A percentile compares a stretch with the other conserved stretches of the same genome.
phyloP scores from a whole-genome alignment of 2,329 filamentous ascomycete species.

The Juglanconis sp. region DNA sequence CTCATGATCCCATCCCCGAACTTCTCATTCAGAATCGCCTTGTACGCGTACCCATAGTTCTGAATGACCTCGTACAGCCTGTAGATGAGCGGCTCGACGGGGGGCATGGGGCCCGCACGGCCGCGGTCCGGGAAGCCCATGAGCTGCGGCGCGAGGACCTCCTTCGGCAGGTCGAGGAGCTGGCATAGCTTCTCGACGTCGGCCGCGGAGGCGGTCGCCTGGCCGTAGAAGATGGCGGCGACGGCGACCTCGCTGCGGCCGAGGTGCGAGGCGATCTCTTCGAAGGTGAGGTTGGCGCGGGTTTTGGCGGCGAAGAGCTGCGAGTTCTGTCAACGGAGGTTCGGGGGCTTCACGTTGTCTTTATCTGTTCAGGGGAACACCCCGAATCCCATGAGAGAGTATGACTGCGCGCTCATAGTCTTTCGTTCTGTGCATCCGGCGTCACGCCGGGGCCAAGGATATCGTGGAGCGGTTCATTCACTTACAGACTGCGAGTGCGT shows the following conservation, averaged over 20 bases:
- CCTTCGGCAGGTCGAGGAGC: conserved; percentile 48
- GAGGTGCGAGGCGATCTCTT: conserved; percentile 69
- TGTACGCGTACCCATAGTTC: conserved; percentile 95
- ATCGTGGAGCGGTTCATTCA: neutral
- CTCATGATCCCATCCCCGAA: conserved; percentile 95
- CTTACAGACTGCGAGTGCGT: conserved; percentile 56
- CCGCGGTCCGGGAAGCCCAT: conserved; percentile 78
- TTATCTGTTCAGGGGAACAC: neutral
- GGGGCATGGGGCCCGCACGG: conserved; percentile 75
- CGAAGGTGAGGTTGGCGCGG: conserved; percentile 71
- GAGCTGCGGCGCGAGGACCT: conserved; percentile 58
- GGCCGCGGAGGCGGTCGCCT: conserved; percentile 48
- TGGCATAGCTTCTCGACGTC: conserved; percentile 59
- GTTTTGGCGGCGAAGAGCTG: conserved; percentile 78
- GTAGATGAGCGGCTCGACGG: conserved; percentile 83
- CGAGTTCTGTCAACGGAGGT: neutral
- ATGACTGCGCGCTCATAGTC: too few species aligned
- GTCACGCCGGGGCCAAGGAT: too few species aligned
- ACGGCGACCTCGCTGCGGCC: conserved; percentile 79
- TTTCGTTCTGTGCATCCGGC: too few species aligned
- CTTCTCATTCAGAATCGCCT: conserved; percentile 94
- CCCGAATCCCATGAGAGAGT: too few species aligned
- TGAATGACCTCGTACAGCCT: conserved; percentile 90
- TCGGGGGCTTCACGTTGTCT: neutral
- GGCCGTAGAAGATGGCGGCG: conserved; percentile 86